Evolutionary conservation across 257 asterid genomes (phyloP), one percentile per base, ranked within the genome.

Genomic region (Striga asiatica): DNA sequence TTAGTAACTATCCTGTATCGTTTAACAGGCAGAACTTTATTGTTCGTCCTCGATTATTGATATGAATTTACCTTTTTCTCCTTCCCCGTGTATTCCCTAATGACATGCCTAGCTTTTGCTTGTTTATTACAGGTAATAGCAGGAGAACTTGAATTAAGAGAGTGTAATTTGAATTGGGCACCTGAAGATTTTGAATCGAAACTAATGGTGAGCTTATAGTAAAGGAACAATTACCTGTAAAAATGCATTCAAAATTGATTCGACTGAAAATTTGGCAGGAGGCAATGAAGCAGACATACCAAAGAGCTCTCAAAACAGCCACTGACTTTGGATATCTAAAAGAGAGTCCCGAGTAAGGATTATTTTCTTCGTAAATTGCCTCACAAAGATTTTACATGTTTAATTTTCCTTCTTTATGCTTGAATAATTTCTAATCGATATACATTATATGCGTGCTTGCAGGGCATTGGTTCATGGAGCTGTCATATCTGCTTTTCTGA

Each of bases 141-240:
- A 10, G 97, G 98, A 49, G 98, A 92, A 76, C 93, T 92, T 37
- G 98, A 92, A 73, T 77, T 88, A 50, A 84, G 79, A 65, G 98
- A 92, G 73, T 92, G 94, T 34, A 92, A 79, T 64, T 67, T 88
- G 74, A 82, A 77, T 71, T 87, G 98, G 94, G 77, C 97, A 42
- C 93, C 94, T n/a, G 95, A 88, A 65, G 98, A 92, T 66, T 84
- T 92, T 62, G 98, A 92, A 82, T 66, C 95, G 45, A 92, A 88
- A 73, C 70, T 91, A 58, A 95, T 87, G 87, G 96, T 79, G 48
- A 67, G 69, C 18, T 16, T 29, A 20, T 49, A 25, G 27, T 18
- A 3, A 22, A 21, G 43, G 6, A 39, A 20, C 21, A 56, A 42
- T 32, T 17, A 32, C 75, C 23, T 21, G 28, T 34, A 21, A 21